A percentile compares a stretch with the other conserved stretches of the same genome.
Conservation (phyloP, 1,284 basidiomycete genomes). For the Peniophora sp. region DNA sequence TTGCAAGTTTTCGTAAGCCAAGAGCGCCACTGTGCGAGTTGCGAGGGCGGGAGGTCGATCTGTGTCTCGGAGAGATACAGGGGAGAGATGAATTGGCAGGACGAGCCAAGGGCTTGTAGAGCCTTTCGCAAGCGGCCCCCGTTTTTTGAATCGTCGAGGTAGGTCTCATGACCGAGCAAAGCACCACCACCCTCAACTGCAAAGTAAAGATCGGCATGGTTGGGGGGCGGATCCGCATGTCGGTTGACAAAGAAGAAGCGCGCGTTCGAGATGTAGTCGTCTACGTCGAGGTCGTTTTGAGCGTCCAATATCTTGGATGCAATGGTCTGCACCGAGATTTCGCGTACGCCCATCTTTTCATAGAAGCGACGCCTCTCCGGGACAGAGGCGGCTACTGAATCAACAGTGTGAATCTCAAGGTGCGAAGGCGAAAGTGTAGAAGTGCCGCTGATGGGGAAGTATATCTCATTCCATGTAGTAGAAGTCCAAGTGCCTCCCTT, state of each 20-base stretch:
- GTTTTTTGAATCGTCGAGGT: conserved; percentile 4
- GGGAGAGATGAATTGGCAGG: too few relatives aligned
- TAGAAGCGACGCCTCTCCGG: conserved; percentile 10
- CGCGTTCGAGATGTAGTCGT: conserved; percentile 6
- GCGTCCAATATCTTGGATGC: conserved; percentile 5
- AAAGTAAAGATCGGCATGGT: neutral
- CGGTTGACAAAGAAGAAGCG: conserved; percentile 13
- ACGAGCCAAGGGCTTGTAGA: too few relatives aligned
- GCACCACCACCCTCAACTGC: conserved; percentile 7
- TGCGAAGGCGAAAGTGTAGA: neutral
- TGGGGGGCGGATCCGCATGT: neutral
- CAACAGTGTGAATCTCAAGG: neutral
- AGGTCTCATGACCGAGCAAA: neutral
- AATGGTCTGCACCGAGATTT: conserved; percentile 3
- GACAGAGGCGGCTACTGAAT: neutral
- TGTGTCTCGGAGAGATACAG: too few relatives aligned
- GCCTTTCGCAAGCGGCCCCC: neutral
- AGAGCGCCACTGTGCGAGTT: conserved; percentile 5
- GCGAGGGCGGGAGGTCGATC: conserved; percentile 2
- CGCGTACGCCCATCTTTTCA: conserved; percentile 6
- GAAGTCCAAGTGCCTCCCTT: neutral
- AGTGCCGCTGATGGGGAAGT: neutral
- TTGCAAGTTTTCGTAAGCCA: conserved; percentile 8
- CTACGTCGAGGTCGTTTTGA: neutral
- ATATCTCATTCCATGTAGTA: neutral